Percentiles rank a stretch among this genome's conserved stretches.
phyloP scores from a whole-genome alignment of 257 asterid genomes.

The Solanum clarkiae region DNA sequence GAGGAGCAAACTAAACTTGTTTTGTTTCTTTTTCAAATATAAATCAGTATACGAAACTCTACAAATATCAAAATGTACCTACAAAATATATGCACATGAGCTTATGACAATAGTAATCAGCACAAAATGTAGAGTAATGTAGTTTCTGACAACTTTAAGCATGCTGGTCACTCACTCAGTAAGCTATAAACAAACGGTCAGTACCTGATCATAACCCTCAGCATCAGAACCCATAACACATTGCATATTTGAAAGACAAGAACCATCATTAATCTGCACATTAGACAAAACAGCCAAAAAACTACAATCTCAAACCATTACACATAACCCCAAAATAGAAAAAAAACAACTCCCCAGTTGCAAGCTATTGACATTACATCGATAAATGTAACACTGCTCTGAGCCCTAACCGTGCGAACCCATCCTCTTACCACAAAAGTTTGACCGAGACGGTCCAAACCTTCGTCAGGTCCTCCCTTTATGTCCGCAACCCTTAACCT shows the following conservation, averaged over 20 bases:
- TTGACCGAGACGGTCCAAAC: conserved; percentile 56
- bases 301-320: background rate
- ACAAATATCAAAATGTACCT: background rate
- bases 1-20: background rate
- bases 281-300: background rate
- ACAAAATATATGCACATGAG: background rate
- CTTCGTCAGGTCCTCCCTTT: conserved; percentile 70
- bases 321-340: background rate
- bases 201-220: conserved; percentile 89
- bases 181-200: background rate
- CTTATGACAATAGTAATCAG: background rate
- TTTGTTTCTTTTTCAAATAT: background rate
- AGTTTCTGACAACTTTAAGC: background rate
- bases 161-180: background rate
- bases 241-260: conserved; percentile 95
- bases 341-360: background rate
- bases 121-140: background rate
- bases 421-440: conserved; percentile 74
- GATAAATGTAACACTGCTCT: conserved; percentile 78
- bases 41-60: background rate
- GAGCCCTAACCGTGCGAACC: conserved; percentile 83
- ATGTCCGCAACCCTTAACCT: conserved; percentile 61
- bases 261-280: conserved; percentile 88
- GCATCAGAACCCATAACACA: conserved; percentile 78
- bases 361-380: conserved; percentile 32